Evolutionary conservation across 441 rosid genomes (phyloP).

Genomic region (Manihot esculenta): DNA sequence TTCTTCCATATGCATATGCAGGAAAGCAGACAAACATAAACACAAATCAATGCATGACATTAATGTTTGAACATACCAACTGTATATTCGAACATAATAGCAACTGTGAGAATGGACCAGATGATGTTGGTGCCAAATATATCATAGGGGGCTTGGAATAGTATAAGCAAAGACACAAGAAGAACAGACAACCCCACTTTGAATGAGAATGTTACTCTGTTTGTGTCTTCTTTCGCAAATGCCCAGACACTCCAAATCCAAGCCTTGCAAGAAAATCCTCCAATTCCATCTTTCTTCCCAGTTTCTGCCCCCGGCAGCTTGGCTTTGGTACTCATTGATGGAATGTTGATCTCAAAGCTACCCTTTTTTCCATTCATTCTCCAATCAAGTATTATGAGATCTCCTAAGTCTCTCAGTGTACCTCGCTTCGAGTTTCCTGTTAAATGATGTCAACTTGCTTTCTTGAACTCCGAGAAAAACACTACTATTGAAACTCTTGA

Average conservation of each 20-base stretch:
- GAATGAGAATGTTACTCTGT: constrained; percentile 52
- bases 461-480: constrained; percentile 6
- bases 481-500: too few species aligned
- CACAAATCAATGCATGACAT: not conserved
- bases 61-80: constrained; percentile 42
- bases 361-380: constrained; percentile 68
- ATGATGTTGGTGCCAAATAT: constrained; percentile 60
- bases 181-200: constrained; percentile 70
- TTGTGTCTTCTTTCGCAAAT: constrained; percentile 52
- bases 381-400: constrained; percentile 24
- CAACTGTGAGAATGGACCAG: constrained; percentile 77
- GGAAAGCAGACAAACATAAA: not conserved
- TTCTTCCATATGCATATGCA: not conserved
- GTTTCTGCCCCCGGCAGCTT: constrained; percentile 27
- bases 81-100: constrained; percentile 68
- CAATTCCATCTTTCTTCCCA: constrained; percentile 17
- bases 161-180: constrained; percentile 59
- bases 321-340: constrained; percentile 27
- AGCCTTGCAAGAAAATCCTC: constrained; percentile 30
- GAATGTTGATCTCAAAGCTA: constrained; percentile 40
- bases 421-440: constrained; percentile 23
- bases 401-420: constrained; percentile 16
- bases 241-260: constrained; percentile 50
- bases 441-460: not conserved
- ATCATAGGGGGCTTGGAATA: constrained; percentile 55